Base-by-base conservation (phyloP, 1,284 basidiomycete genomes). In the Cystobasidiaceae sp. region DNA sequence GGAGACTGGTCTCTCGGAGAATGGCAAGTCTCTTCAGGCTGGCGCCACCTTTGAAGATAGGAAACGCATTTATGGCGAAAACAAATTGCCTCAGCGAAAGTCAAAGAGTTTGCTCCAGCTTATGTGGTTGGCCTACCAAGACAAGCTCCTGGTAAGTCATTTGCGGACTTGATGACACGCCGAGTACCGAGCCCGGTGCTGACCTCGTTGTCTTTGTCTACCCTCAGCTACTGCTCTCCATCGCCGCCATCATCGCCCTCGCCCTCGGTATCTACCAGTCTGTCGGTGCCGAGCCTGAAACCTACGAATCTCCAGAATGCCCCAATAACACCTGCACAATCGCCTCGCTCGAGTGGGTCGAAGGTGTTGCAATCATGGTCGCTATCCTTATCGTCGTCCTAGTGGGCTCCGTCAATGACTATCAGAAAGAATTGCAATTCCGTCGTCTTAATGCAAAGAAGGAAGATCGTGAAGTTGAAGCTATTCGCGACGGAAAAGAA, bases 401-500 rank as follows among this genome's bases (percentile, higher is more conserved):
- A 49, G 89, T 93, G 55, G 91, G 90, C 39, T 90, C 89, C 25
- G 68, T 93, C 39, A 93, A 92, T 74, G 92, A 93, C 75, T 98
- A 89, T 86, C 93, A 97, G 77, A 97, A 98, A 79, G 94, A 98
- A 76, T 85, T 86, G 6, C 94, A 98, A 78, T 97, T 98, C 80
- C 86, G 89, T 73, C 81, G 81, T 39, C 83, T 98, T 58, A 97
- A 97, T 75, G 90, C 90, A 70, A 90, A 96, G 79, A 96, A 96
- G 78, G 96, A 97, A 66, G 91, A 96, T 73, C 89, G 94, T 50
- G 85, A 84, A 9, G 86, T 97, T 74, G 97, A 96, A 78, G 88
- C 92, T 58, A 86, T 97, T 66, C 88, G 96, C 11, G 82, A 84
- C 69, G 93, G 93, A 28, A 78, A 81, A 33, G 91, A 96, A 72